Conservation (phyloP, 2,329 filamentous ascomycete species). For the Aspergillus proliferans region DNA sequence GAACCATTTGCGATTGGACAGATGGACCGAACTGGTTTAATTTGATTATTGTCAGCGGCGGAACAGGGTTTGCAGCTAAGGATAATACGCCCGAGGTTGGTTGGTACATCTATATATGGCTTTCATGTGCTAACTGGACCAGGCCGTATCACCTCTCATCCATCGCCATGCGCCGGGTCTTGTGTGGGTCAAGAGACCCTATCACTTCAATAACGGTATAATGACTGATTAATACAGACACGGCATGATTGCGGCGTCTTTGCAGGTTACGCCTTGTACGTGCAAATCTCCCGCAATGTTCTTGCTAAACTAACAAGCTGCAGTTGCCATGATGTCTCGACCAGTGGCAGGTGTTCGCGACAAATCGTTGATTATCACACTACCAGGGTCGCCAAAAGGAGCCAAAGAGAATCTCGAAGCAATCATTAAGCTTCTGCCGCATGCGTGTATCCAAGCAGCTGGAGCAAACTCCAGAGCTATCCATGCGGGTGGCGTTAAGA, state of each 20-base stretch:
- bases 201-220: neutral
- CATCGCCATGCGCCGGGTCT: conserved; percentile 83
- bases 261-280: conserved; percentile 84
- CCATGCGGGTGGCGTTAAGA: conserved; percentile 74
- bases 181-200: conserved; percentile 50
- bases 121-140: conserved; percentile 8
- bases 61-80: conserved; percentile 81
- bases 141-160: conserved; percentile 74
- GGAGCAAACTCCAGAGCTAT: conserved; percentile 74
- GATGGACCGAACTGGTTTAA: conserved; percentile 61
- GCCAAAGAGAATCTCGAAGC: conserved; percentile 89
- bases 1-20: conserved; percentile 64
- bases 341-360: conserved; percentile 85
- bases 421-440: conserved; percentile 81
- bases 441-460: conserved; percentile 85
- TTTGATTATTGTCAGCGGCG: conserved; percentile 80
- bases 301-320: conserved; percentile 17
- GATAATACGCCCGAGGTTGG: conserved; percentile 83
- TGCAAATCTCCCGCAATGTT: conserved; percentile 5
- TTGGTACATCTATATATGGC: conserved; percentile 5
- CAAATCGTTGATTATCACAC: conserved; percentile 73
- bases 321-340: conserved; percentile 93
- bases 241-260: conserved; percentile 80
- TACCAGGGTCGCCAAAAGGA: conserved; percentile 92
- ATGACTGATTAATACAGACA: conserved; percentile 49